Conservation (phyloP, 2,329 filamentous ascomycete genomes). For the Fusarium sp. region DNA sequence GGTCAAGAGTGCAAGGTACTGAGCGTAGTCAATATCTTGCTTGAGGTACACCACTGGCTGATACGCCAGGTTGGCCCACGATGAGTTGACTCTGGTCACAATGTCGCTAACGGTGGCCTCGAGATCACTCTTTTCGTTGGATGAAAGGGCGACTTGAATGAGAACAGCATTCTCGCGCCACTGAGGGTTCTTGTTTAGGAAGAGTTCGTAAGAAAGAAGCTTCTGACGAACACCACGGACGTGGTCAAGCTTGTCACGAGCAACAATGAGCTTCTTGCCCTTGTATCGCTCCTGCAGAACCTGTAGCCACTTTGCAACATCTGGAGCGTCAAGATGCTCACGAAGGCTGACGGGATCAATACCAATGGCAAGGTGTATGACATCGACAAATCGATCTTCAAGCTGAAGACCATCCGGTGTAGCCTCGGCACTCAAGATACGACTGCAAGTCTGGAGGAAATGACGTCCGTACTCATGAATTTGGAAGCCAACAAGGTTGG, state of each 20-base stretch:
- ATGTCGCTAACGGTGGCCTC: slow-evolving; percentile 92
- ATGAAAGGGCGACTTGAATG: slow-evolving; percentile 92
- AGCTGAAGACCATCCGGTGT: slow-evolving; percentile 88
- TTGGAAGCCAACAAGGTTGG: slow-evolving; percentile 93
- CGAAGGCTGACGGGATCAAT: slow-evolving; percentile 85
- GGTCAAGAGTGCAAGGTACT: slow-evolving; percentile 91
- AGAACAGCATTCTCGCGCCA: slow-evolving; percentile 89
- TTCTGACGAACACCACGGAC: slow-evolving; percentile 95
- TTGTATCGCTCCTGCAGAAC: slow-evolving; percentile 85
- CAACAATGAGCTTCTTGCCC: slow-evolving; percentile 90
- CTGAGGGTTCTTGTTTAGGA: slow-evolving; percentile 91
- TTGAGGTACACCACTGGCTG: slow-evolving; percentile 93
- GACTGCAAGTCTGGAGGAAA: slow-evolving; percentile 94
- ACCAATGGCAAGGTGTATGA: slow-evolving; percentile 85
- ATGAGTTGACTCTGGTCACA: slow-evolving; percentile 91
- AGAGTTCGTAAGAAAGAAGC: slow-evolving; percentile 89
- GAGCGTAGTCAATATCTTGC: slow-evolving; percentile 91
- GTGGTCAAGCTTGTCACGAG: slow-evolving; percentile 91
- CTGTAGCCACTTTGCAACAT: slow-evolving; percentile 81
- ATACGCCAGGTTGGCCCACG: slow-evolving; percentile 89
- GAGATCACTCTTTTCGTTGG: slow-evolving; percentile 86
- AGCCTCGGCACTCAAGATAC: slow-evolving; percentile 88
- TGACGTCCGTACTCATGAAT: slow-evolving; percentile 93
- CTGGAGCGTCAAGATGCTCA: slow-evolving; percentile 73
- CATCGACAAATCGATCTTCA: slow-evolving; percentile 92